Base-by-base conservation (phyloP, 1,139 yeast genomes). In the Eremothecium cymbalariae region DNA sequence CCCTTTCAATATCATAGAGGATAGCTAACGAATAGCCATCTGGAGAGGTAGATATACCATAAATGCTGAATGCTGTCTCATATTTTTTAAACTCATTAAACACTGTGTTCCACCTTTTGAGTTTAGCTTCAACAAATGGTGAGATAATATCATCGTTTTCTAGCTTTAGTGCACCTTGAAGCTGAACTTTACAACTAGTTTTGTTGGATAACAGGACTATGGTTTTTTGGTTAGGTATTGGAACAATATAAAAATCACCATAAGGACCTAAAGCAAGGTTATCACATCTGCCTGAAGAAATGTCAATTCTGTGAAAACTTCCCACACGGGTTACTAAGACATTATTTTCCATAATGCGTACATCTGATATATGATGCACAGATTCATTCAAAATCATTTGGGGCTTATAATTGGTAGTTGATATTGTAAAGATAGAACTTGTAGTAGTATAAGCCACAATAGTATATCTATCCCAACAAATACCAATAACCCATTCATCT, bases 1-100 rank as follows among this genome's bases (percentile, higher is more conserved):
- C 45, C 4, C 57, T 47, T 20, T 54, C 59, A 18, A 62, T 48
- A n/a, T 51, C 53, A 41, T 59, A 63, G 1, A 59, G 26, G 4
- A 62, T 31, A 1, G 64, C 62, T 4, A 60, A 41, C 1, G 59
- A 38, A 27, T 51, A 55, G 2, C 57, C 58, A 37, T 54, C 59
- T 18, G 48, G 51, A 14, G 64, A 59, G 4, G 53, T 15, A 6
- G 55, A 45, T 2, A 50, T 33, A 1, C 67, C 68, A 37, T 50
- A 50, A 2, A 58, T 45, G 16, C 38, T 39, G 23, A 51, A 22
- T 4, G 34, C 39, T 4, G 57, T 46, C 28, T 50, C 53, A 33
- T 51, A 53, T 28, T 53, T 53, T n/a, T 43, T 43, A 21, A 44
- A 45, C 31, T 51, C 57, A 32, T 53, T 53, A 22, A 42, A 45